Base-by-base conservation (phyloP, 2,329 filamentous ascomycete genomes). In the Endoconidiophora laricicola region DNA sequence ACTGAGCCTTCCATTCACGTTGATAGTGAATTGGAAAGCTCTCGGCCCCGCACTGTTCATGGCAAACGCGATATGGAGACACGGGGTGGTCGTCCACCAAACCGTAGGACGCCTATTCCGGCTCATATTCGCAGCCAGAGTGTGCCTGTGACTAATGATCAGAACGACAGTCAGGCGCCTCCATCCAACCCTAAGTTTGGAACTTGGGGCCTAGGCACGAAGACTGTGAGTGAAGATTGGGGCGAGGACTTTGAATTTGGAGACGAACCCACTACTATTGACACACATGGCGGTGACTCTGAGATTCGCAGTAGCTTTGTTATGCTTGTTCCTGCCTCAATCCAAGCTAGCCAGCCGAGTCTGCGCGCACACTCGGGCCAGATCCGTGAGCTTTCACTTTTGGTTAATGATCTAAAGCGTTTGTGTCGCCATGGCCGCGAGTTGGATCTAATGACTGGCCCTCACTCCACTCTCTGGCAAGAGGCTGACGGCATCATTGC, bases 401-500 rank as follows among this genome's bases (percentile, higher is more conserved):
- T 90, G 10, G 86, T 93, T 43, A 86, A 88, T 61, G 84, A 88
- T 57, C 67, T 93, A 52, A 91, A 90, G 66, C 78, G 83, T 52
- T 68, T 91, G 12, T 81, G 81, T 54, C 72, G 80, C 10, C 76
- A 83, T 38, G 85, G 80, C 4, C 74, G 76, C 16, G 74, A 80
- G 42, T 73, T 86, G 60, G 72, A 78, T 39, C 73, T 90, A 59
- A 63, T 76, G 0, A 66, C 73, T 53, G 81, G 82, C 5, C 60
- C 71, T 4, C 72, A 78, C 20, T 70, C 71, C 10, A 66, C 68
- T 10, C 68, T 84, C 44, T 93, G 84, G 83, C 77, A 79, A 57
- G 84, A 91, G 61, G 85, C 86, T 1, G 83, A 91, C 61, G 84
- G 83, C 12, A 88, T 93, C 64, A 91, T 93, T 60, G 82, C 84